Base-by-base conservation (phyloP, 352 stramenopile genomes). In the Elongisporangium senticosum region DNA sequence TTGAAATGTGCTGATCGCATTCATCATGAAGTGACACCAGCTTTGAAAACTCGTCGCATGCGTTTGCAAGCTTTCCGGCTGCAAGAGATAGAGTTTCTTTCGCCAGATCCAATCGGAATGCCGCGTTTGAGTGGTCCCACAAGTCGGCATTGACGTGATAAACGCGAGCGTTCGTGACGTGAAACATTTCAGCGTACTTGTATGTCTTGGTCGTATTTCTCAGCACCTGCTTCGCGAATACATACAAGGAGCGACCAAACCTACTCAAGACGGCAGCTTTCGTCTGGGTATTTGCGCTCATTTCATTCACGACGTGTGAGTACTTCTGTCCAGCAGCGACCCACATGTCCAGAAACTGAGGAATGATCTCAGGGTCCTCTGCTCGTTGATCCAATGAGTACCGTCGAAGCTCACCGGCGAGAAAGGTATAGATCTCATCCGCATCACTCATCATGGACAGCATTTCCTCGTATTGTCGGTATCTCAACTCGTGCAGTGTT, bases 241-340 rank as follows among this genome's bases (percentile, higher is more conserved):
- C 69, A 47, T 71, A 86, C 10, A 92, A 56, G 0, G 83, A 90
- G 0, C 59, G 59, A 1, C 76, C 83, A 61, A 87, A 92, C 0
- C 80, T 75, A 14, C 69, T 47, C 2, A 88, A 68, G 19, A 82
- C 62, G 2, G 56, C 59, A 14, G 64, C 67, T 55, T 76, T 77
- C 11, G 17, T 2, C 3, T 14, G n/a, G 7, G n/a, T 26, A 15
- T 11, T 56, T 1, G 52, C 49, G 1, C 82, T 71, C 7, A 85
- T 57, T 11, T 77, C 61, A 2, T 55, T 68, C 24, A 90, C 69
- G 7, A 78, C 77, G 15, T 86, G 67, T 1, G 80, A 70, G 39
- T 90, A 89, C n/a, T 83, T 87, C 64, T 89, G 75, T 3, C 77
- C 74, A 8, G 83, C 79, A 4, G 79, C 67, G 19, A 83, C 71